Base-by-base conservation (phyloP, 768 basidiomycete genomes). In the Xerocomellus intermedius region DNA sequence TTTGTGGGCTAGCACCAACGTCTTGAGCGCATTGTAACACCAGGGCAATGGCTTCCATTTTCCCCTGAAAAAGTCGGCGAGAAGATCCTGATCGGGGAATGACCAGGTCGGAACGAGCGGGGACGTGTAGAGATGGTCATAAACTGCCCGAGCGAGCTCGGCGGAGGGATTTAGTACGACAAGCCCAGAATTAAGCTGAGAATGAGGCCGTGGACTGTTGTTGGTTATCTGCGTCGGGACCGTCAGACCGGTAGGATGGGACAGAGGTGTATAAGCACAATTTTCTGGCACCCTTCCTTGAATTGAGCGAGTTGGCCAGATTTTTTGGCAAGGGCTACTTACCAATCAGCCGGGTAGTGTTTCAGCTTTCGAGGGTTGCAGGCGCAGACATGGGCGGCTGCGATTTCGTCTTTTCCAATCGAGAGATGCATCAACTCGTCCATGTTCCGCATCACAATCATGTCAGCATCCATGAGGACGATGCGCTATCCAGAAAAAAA, bases 81-180 rank as follows among this genome's bases (percentile, higher is more conserved):
- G 82, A 32, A 97, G 79, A 62, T 99, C 96, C 70, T 99, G 96
- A 70, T 99, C 96, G 1, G 93, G 86, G 69, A 98, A 97, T n/a
- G 69, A 71, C 75, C 80, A 86, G 0, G 75, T 74, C 4, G 77
- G 55, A 8, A 89, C 74, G 10, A 78, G 74, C 3, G 82, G 80
- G 9, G 81, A 82, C 5, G 75, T 80, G 51, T 60, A 32, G 28
- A 73, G 51, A 81, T 73, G 49, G 69, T 69, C 46, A 70, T 73
- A 56, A 67, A 98, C 78, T 8, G 68, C 69, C 16, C 79, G 66
- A 53, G 84, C 77, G 5, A 87, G 75, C 24, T 75, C 67, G 12
- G 62, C 46, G 3, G 90, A 94, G 1, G 97, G 96, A 21, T 79
- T 82, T 42, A 98, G 78, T 42, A 98, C 83, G 53, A 99, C 89